Evolutionary conservation across 352 stramenopile species (phyloP).

Genomic region (Blastocystis sp.): DNA sequence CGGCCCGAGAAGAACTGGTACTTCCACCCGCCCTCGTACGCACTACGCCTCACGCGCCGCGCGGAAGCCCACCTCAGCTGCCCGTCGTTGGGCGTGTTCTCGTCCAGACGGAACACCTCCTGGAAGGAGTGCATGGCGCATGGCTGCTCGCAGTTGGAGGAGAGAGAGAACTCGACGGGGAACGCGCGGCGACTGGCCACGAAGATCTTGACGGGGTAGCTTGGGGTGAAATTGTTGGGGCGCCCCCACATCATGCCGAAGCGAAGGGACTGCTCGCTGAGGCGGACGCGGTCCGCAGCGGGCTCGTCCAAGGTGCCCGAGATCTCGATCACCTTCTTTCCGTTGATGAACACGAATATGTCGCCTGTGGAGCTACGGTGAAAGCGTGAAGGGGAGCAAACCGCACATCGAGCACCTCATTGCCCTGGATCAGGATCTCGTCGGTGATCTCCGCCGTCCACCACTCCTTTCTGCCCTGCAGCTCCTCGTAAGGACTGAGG

Average conservation of each 20-base stretch:
- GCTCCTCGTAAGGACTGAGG: slow-evolving; percentile 1
- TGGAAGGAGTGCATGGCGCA: not conserved
- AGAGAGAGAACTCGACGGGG: not conserved
- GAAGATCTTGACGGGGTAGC: slow-evolving; percentile 49
- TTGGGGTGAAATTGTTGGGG: not conserved
- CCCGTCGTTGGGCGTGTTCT: slow-evolving; percentile 13
- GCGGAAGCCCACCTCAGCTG: slow-evolving; percentile 1
- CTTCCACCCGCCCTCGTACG: not conserved
- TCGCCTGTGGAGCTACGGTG: slow-evolving; percentile 8
- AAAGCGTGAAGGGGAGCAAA: not conserved
- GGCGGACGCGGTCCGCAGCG: not conserved
- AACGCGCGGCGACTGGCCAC: slow-evolving; percentile 28
- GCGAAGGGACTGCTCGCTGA: not conserved
- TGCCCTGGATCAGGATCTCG: not conserved
- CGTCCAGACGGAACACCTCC: not conserved
- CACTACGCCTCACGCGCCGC: not conserved
- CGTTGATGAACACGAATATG: slow-evolving; percentile 24
- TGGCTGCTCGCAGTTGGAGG: not conserved
- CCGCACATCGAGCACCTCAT: slow-evolving; percentile 18
- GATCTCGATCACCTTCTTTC: slow-evolving; percentile 11
- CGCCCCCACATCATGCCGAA: not conserved
- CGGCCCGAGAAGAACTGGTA: slow-evolving; percentile 7
- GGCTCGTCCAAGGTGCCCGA: not conserved
- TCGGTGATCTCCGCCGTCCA: slow-evolving; percentile 44
- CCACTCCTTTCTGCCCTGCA: slow-evolving; percentile 14